Conservation (phyloP, 2,329 filamentous ascomycete species). For the Chaetomiaceae sp. region DNA sequence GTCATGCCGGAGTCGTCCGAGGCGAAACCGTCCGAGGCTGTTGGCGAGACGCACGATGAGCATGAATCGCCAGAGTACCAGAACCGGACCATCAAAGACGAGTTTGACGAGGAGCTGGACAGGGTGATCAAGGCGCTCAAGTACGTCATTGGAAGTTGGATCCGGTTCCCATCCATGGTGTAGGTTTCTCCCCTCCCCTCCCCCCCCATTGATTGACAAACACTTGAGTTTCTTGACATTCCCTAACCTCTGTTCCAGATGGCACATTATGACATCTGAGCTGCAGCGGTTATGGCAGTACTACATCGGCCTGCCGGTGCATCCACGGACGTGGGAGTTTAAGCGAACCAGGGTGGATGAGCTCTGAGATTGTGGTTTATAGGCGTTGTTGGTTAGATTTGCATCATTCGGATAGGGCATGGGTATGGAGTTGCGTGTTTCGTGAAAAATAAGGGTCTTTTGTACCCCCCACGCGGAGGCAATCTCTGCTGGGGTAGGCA, state of each 20-base stretch:
- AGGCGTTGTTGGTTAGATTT: slow-evolving; percentile 8
- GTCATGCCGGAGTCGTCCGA: slow-evolving; percentile 28
- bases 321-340: slow-evolving; percentile 45
- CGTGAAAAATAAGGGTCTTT: not conserved
- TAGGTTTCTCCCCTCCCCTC: slow-evolving; percentile 60
- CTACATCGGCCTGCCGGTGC: slow-evolving; percentile 51
- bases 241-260: slow-evolving; percentile 31
- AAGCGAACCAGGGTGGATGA: slow-evolving; percentile 45
- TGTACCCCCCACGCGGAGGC: not conserved
- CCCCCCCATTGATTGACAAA: no score
- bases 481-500: no score
- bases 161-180: slow-evolving; percentile 62
- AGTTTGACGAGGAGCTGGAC: slow-evolving; percentile 59
- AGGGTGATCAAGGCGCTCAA: slow-evolving; percentile 59
- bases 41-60: slow-evolving; percentile 40
- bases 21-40: slow-evolving; percentile 38
- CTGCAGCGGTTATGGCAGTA: slow-evolving; percentile 44
- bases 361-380: slow-evolving; percentile 34
- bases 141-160: slow-evolving; percentile 68
- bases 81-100: slow-evolving; percentile 49
- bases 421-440: slow-evolving; percentile 7
- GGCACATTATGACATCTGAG: slow-evolving; percentile 43
- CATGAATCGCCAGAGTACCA: slow-evolving; percentile 29
- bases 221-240: not conserved
- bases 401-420: not conserved